Percentiles rank a stretch among this genome's conserved stretches.
These are phyloP conservation scores for Boletus sp. DNA, from an alignment of 768 basidiomycete species.

Conservation along the genomic window DNA sequence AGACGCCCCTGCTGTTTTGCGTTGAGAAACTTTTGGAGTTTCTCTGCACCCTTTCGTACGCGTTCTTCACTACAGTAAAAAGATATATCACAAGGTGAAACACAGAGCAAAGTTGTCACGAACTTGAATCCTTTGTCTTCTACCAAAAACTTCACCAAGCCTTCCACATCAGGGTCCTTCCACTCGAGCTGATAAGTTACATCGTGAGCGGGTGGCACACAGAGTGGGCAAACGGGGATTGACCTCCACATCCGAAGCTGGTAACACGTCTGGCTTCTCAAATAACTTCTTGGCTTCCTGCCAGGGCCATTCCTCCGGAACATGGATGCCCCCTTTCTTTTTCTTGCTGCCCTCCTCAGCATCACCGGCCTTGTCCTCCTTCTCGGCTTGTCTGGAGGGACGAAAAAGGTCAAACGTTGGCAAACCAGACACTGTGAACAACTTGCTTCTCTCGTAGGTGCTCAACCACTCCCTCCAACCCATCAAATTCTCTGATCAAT, in stretches of 20 bases:
- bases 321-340: conserved; percentile 70
- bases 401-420: background rate
- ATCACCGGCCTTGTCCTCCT: conserved; percentile 43
- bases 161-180: conserved; percentile 90
- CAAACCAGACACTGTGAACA: background rate
- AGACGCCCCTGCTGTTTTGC: conserved; percentile 95
- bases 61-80: conserved; percentile 77
- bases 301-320: conserved; percentile 98
- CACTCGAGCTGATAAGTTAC: conserved; percentile 72
- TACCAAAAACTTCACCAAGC: conserved; percentile 90
- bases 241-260: conserved; percentile 85
- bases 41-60: conserved; percentile 92
- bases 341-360: conserved; percentile 39
- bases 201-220: background rate
- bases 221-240: conserved; percentile 4
- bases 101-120: background rate
- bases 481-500: conserved; percentile 79
- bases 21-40: conserved; percentile 80
- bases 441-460: conserved; percentile 76
- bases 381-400: conserved; percentile 34
- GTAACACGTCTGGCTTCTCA: conserved; percentile 83
- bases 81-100: background rate
- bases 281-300: conserved; percentile 92
- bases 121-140: conserved; percentile 97
- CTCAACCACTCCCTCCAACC: conserved; percentile 68